A percentile compares a stretch with the other conserved stretches of the same genome.
phyloP scores from a whole-genome alignment of 2,329 filamentous ascomycete species.

The Myrmaecium sp. region DNA sequence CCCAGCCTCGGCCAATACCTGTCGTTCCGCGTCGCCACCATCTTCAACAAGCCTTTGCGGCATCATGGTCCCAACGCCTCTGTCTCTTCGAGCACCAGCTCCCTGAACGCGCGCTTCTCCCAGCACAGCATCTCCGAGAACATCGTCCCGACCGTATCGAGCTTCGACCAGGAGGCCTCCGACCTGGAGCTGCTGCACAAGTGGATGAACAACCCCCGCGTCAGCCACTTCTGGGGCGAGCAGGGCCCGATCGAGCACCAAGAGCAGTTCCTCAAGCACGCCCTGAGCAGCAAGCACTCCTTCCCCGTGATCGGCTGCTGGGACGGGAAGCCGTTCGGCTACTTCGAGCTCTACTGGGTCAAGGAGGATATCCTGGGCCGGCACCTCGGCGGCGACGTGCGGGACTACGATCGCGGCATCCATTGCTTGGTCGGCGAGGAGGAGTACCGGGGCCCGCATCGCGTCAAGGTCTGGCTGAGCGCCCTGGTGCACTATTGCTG shows the following conservation, averaged over 20 bases:
- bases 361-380: slow-evolving; percentile 72
- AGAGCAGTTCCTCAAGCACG: slow-evolving; percentile 49
- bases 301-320: slow-evolving; percentile 88
- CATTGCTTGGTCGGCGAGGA: slow-evolving; percentile 86
- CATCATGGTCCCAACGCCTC: slow-evolving; percentile 40
- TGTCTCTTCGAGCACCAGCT: slow-evolving; percentile 9
- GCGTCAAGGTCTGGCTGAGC: slow-evolving; percentile 66
- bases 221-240: slow-evolving; percentile 71
- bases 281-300: slow-evolving; percentile 52
- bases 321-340: slow-evolving; percentile 90
- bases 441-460: slow-evolving; percentile 65
- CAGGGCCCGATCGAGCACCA: slow-evolving; percentile 39
- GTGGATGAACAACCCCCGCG: slow-evolving; percentile 81
- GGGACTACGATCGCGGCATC: slow-evolving; percentile 74
- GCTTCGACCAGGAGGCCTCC: slow-evolving; percentile 21
- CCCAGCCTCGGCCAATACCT: slow-evolving; percentile 71
- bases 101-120: slow-evolving; percentile 8
- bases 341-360: slow-evolving; percentile 97
- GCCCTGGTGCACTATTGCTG: slow-evolving; percentile 79
- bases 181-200: slow-evolving; percentile 57
- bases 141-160: slow-evolving; percentile 15
- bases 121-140: slow-evolving; percentile 32
- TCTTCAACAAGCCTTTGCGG: slow-evolving; percentile 44
- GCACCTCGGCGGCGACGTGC: slow-evolving; percentile 45
- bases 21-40: slow-evolving; percentile 70